phyloP scores from a whole-genome alignment of 345 rosid species.

The Microthlaspi erraticum region DNA sequence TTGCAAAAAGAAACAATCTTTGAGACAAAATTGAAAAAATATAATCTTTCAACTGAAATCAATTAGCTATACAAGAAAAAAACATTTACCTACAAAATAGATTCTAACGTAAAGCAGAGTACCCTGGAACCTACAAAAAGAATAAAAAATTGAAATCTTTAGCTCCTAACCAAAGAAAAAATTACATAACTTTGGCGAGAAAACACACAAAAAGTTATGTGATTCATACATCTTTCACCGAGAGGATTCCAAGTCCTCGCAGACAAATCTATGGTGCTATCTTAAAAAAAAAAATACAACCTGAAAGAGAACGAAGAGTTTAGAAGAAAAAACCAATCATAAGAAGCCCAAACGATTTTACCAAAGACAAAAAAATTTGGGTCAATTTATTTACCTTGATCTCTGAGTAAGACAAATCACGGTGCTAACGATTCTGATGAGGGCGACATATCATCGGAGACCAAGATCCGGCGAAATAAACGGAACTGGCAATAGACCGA shows the following conservation, averaged over 20 bases:
- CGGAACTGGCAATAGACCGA: background rate
- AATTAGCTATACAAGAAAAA: background rate
- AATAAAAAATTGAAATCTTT: slow-evolving; percentile 9
- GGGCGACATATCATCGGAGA: slow-evolving; percentile 52
- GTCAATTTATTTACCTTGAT: slow-evolving; percentile 75
- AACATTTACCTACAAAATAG: slow-evolving; percentile 65
- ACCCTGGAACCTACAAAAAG: slow-evolving; percentile 81
- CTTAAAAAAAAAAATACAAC: slow-evolving; percentile 45
- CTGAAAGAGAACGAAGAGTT: slow-evolving; percentile 10
- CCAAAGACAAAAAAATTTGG: background rate
- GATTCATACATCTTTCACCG: slow-evolving; percentile 61
- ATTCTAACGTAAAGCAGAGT: slow-evolving; percentile 64
- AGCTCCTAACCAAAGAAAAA: background rate
- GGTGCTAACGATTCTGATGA: slow-evolving; percentile 53
- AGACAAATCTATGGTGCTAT: slow-evolving; percentile 64
- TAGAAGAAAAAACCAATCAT: slow-evolving; percentile 12
- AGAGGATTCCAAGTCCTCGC: slow-evolving; percentile 79
- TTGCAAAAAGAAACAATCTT: slow-evolving; percentile 34
- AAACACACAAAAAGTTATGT: background rate
- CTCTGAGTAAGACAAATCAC: slow-evolving; percentile 74
- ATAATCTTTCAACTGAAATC: background rate
- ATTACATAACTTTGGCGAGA: background rate
- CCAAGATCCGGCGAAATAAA: slow-evolving; percentile 10
- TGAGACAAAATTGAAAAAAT: slow-evolving; percentile 1
- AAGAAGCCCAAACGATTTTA: background rate